A percentile compares a stretch with the other conserved stretches of the same genome.
phyloP scores from a whole-genome alignment of 2,329 filamentous ascomycete genomes.

The Aspergillus amoenus region DNA sequence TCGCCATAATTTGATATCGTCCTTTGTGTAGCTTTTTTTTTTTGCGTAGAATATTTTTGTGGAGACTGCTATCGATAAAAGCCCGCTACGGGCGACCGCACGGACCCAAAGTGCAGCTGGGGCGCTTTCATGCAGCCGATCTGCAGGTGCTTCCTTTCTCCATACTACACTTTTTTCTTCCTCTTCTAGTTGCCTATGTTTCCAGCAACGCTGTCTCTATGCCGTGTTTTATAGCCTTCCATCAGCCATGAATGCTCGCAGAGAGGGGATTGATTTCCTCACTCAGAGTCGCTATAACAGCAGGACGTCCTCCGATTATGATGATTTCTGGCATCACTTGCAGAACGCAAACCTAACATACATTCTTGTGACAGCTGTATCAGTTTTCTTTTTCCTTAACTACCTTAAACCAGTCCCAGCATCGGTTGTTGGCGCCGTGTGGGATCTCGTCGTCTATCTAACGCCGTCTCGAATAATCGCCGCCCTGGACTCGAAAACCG shows the following conservation, averaged over 20 bases:
- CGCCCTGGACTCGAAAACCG: slow-evolving; percentile 52
- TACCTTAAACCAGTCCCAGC: slow-evolving; percentile 31
- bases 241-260: slow-evolving; percentile 38
- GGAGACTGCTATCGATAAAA: slow-evolving; percentile 40
- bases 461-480: slow-evolving; percentile 42
- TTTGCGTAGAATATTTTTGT: slow-evolving; percentile 23
- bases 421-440: slow-evolving; percentile 32
- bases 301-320: slow-evolving; percentile 33
- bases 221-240: slow-evolving; percentile 16
- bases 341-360: slow-evolving; percentile 31
- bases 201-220: slow-evolving; percentile 19
- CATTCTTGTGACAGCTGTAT: slow-evolving; percentile 26
- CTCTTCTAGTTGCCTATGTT: slow-evolving; percentile 10
- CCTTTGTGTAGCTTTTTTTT: not conserved
- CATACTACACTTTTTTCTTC: slow-evolving; percentile 16
- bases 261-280: slow-evolving; percentile 31
- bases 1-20: slow-evolving; percentile 35
- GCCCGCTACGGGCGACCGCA: slow-evolving; percentile 27
- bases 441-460: slow-evolving; percentile 40
- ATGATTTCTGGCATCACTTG: slow-evolving; percentile 26
- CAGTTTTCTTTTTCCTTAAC: slow-evolving; percentile 30
- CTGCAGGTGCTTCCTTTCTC: slow-evolving; percentile 13
- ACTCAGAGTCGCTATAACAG: slow-evolving; percentile 27
- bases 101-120: slow-evolving; percentile 27
- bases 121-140: slow-evolving; percentile 14